Percentiles rank a stretch among this genome's conserved stretches.
These are phyloP conservation scores for Pseudoturritis turrita DNA, from an alignment of 345 rosid species.

Conservation along the genomic window DNA sequence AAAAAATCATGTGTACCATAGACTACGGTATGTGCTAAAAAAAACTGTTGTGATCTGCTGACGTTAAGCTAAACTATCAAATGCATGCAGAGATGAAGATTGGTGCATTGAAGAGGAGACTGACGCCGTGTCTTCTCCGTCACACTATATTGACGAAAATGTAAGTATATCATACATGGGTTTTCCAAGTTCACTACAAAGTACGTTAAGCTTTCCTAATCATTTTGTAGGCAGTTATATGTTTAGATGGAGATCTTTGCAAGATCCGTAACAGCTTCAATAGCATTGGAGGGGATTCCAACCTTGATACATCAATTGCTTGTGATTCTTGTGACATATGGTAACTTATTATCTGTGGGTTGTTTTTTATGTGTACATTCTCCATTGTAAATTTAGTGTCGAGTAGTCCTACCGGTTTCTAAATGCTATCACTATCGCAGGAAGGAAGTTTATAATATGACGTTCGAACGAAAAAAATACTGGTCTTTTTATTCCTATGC, in stretches of 20 bases:
- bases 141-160: conserved; percentile 95
- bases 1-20: background rate
- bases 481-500: background rate
- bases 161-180: conserved; percentile 45
- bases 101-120: conserved; percentile 70
- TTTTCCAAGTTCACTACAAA: conserved; percentile 19
- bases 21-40: background rate
- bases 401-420: background rate
- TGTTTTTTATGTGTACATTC: background rate
- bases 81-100: conserved; percentile 80
- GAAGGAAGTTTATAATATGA: background rate
- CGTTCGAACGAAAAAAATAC: background rate
- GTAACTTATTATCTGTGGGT: conserved; percentile 40
- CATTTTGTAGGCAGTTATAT: conserved; percentile 90
- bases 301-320: conserved; percentile 94
- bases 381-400: background rate
- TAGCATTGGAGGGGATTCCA: conserved; percentile 51
- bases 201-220: conserved; percentile 31
- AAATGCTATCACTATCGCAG: background rate
- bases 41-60: background rate
- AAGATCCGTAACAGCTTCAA: conserved; percentile 58
- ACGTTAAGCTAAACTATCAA: conserved; percentile 15
- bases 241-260: conserved; percentile 97
- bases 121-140: conserved; percentile 71
- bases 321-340: conserved; percentile 97